A percentile compares a stretch with the other conserved stretches of the same genome.
Conservation (phyloP, 352 stramenopile genomes). For the Pythium biforme region DNA sequence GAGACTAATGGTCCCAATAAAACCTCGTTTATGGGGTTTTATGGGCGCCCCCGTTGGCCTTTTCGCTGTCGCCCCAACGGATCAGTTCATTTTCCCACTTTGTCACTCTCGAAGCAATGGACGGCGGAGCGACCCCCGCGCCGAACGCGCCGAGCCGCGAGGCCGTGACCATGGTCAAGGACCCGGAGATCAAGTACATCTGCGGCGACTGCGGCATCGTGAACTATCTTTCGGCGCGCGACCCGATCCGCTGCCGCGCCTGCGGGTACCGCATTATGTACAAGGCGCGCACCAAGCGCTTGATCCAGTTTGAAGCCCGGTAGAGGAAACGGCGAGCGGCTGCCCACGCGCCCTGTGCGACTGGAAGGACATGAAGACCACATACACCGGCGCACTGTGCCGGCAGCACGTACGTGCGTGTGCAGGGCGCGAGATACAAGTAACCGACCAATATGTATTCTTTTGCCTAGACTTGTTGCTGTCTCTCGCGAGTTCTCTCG, state of each 20-base stretch:
- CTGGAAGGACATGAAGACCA: too few relatives aligned
- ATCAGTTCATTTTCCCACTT: neutral
- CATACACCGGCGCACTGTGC: too few relatives aligned
- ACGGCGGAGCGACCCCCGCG: constrained; percentile 77
- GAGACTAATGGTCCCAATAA: neutral
- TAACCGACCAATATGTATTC: too few relatives aligned
- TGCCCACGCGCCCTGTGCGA: too few relatives aligned
- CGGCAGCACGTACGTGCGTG: too few relatives aligned
- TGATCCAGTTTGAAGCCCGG: constrained; percentile 91
- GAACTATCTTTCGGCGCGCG: constrained; percentile 94
- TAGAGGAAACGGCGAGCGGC: constrained; percentile 32
- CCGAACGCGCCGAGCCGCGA: constrained; percentile 48
- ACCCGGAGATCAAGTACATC: constrained; percentile 95
- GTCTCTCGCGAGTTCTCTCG: too few relatives aligned
- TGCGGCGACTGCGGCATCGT: constrained; percentile 96
- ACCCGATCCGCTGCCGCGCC: constrained; percentile 94
- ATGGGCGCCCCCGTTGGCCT: neutral
- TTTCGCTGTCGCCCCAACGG: neutral
- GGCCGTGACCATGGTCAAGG: constrained; percentile 65
- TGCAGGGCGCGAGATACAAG: too few relatives aligned
- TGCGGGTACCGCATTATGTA: constrained; percentile 98
- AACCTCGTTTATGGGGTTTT: constrained; percentile 21
- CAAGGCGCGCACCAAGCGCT: constrained; percentile 95
- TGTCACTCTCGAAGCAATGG: constrained; percentile 41
- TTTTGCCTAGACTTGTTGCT: too few relatives aligned